Base-by-base conservation (phyloP, 2,329 filamentous ascomycete species). In the Colletotrichum aenigma region DNA sequence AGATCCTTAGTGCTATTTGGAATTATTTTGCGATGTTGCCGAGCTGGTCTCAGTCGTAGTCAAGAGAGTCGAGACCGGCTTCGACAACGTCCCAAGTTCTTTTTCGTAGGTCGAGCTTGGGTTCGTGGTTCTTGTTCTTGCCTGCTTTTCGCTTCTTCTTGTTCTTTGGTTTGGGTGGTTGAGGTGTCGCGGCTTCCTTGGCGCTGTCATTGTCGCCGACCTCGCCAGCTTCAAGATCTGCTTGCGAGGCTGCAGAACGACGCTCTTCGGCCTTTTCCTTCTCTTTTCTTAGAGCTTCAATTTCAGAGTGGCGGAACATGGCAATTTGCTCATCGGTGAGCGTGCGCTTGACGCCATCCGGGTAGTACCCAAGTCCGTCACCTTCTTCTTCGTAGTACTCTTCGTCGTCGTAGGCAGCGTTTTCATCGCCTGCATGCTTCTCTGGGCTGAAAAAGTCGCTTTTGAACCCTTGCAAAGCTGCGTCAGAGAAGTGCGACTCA, bases 251-350 rank as follows among this genome's bases (percentile, higher is more conserved):
- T 6, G 56, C 36, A 21, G 21, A 28, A 5, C 56, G 64, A 16
- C 66, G 66, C 32, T 62, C 81, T n/a, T 74, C 81, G 21, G 80
- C 83, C 73, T 83, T 87, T 56, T 85, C 84, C 66, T 84, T 82
- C 75, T 89, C 87, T 21, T 61, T 43, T n/a, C 71, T 36, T 52
- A 98, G 86, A 15, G 91, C 85, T 81, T 97, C 93, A 26, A 98
- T 90, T 84, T 98, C 96, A 3, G 94, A 96, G 82, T 97, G 95
- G 76, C 96, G 91, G 83, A 98, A 98, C 76, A 98, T 96, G 69
- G 92, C 91, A 79, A 98, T 95, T 86, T 98, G 95, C 79, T 96
- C 94, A 81, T 98, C 95, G 12, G 96, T 98, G 80, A 98, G 88
- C 21, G 96, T 98, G 55, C 96, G 93, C 82, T 97, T 97, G 76